These are phyloP conservation scores for Anthracocystis panici-leucophaei DNA, from an alignment of 1,284 basidiomycete genomes.

Conservation along the genomic window DNA sequence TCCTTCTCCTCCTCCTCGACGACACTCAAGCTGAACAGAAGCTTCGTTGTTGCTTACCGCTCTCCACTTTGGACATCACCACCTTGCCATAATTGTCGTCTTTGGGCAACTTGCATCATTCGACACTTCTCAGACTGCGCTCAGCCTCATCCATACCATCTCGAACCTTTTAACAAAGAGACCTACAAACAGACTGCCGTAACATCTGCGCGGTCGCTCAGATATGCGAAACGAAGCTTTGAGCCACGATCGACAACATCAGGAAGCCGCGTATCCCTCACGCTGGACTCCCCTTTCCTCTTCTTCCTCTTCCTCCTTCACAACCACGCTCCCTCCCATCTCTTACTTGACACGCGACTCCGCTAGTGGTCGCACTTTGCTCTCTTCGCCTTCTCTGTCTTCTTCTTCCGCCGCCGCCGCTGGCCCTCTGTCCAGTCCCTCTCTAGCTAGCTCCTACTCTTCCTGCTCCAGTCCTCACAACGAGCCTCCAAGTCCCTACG, in stretches of 20 bases:
- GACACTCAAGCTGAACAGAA: not conserved
- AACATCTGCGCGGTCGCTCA: conserved; percentile 11
- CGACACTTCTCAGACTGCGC: not conserved
- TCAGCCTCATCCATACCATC: not conserved
- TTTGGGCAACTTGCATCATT: not conserved
- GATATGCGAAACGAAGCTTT: conserved; percentile 28
- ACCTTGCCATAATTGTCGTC: too few species aligned
- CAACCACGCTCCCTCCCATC: conserved; percentile 31
- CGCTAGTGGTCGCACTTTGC: conserved; percentile 8
- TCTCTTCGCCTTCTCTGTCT: conserved; percentile 17
- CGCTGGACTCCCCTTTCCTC: conserved; percentile 10
- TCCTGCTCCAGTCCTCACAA: conserved; percentile 24
- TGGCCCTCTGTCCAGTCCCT: conserved; percentile 16
- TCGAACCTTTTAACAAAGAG: not conserved
- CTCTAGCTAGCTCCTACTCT: conserved; percentile 13
- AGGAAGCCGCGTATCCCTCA: conserved; percentile 16
- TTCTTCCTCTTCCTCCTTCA: conserved; percentile 1
- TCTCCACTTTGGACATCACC: not conserved
- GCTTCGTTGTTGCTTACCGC: not conserved
- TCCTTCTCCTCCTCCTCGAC: not conserved
- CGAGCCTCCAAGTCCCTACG: conserved; percentile 31
- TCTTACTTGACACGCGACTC: conserved; percentile 9
- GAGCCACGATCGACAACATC: conserved; percentile 14
- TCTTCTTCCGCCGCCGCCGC: not conserved
- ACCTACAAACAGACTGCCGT: not conserved